Evolutionary conservation across 495 filamentous ascomycete genomes (phyloP), one percentile per base, ranked within the genome.

Genomic region (Lasiosphaeris hirsuta): DNA sequence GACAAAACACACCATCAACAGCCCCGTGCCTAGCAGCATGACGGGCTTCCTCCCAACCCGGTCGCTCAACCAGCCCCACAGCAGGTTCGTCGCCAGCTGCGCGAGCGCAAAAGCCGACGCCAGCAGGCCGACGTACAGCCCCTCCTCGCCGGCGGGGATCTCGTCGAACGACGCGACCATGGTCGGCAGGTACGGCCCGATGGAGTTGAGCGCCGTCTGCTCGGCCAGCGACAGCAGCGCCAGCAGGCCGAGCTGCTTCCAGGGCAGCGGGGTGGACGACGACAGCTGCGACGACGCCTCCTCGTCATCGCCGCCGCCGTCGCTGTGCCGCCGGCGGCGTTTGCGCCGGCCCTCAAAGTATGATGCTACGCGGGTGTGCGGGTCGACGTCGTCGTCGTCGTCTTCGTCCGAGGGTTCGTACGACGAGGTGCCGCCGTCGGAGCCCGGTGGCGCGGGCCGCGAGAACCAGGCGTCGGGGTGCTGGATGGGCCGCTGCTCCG

Each of bases 121-220:
- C 41, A 97, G 86, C 41, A 88, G 73, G 19, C 94, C 94, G 13
- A 97, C 92, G 69, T 96, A 97, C 36, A 97, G 67, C 6, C 94
- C 94, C 18, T 90, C 88, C 56, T 89, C 75, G 0, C 75, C 78
- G 19, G 77, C 63, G 18, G 86, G 77, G 33, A 96, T 86, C 58
- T 90, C 89, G 4, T 90, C 88, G 62, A 98, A 97, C 7, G 82
- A 85, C 9, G 86, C 84, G 1, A 89, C 84, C 93, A 97, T 97
- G 55, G 90, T 83, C 0, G 94, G 94, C 0, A 98, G 83, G 71
- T 98, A 98, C 0, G 94, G 94, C n/a, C 87, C 88, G 58, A 98
- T 96, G 11, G 89, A 94, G 66, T 98, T 97, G 63, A 98, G 82
- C 1, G 94, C 94, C 0, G 95, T 97, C 73, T 98, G 94, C 63